Evolutionary conservation across 805 yeast species (phyloP), one percentile per base, ranked within the genome.

Genomic region (Candida manassasensis): DNA sequence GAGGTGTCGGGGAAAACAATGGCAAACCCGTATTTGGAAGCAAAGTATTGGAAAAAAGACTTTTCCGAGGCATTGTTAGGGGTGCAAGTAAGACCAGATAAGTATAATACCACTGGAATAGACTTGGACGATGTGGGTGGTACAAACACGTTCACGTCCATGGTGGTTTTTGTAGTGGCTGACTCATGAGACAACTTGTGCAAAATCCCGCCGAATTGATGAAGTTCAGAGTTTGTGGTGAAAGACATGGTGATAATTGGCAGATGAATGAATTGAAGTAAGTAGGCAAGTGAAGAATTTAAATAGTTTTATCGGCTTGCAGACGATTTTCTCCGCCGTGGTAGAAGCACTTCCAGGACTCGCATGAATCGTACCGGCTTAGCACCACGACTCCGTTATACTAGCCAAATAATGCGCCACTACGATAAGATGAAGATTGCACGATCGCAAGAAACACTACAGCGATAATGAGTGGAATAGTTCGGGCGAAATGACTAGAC

Each of bases 1-100:
- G 97, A 89, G 3, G 98, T 93, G 60, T 90, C 98, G 13, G 98
- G 97, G 59, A 84, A 89, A 1, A 90, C 87, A 12, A 90, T 63
- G 0, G 95, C 95, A 57, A 90, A 81, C 4, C 94, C 94, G 51
- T 79, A 77, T 52, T 83, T 73, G 45, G 80, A 76, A 6, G 95
- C 95, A 54, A 80, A 81, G 38, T 79, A 75, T 49, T 81, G 90
- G 67, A 89, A 74, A 48, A 81, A 85, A 1, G 96, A 95, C 71
- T 93, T 93, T 57, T 93, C 97, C 7, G 89, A 71, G 36, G 94
- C 95, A 55, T 89, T 93, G 63, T 85, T 79, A 32, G 96, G 96
- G 1, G 95, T 80, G 57, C 97, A 90, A 0, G 97, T 86, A 47
- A 90, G 71, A 1, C 98, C 98, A 2, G 96, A 81, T 15, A 90